These are phyloP conservation scores for Syzygium aqueum DNA, from an alignment of 345 rosid species.

Conservation along the genomic window DNA sequence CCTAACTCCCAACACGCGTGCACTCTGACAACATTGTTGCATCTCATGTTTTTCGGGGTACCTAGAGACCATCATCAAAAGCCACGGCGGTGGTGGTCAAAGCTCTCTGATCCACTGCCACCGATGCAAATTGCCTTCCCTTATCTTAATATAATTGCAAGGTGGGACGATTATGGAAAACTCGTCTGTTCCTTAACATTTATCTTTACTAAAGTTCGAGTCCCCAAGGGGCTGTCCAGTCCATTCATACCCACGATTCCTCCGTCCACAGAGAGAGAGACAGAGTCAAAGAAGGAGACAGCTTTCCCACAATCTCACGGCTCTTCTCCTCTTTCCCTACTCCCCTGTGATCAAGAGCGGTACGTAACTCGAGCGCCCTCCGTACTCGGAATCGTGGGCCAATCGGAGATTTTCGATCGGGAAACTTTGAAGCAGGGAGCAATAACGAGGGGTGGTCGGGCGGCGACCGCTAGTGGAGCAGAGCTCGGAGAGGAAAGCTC, in stretches of 20 bases:
- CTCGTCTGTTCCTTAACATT: neutral
- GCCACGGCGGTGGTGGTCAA: neutral
- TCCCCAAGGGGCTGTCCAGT: neutral
- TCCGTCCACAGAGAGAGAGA: neutral
- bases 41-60: too few species aligned
- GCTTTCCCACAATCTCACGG: neutral
- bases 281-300: neutral
- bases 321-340: neutral
- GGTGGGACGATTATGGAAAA: neutral
- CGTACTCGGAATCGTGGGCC: neutral
- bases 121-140: neutral
- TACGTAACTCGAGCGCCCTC: neutral
- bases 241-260: neutral
- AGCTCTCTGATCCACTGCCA: neutral
- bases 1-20: too few species aligned
- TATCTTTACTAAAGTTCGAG: neutral
- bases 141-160: neutral
- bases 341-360: neutral
- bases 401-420: neutral
- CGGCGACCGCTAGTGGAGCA: neutral
- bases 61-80: neutral
- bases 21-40: too few species aligned
- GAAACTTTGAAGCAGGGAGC: neutral
- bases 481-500: neutral
- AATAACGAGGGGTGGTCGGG: neutral